A percentile compares a stretch with the other conserved stretches of the same genome.
phyloP scores from a whole-genome alignment of 148 eudicot genomes.

The Vaccinium darrowii region DNA sequence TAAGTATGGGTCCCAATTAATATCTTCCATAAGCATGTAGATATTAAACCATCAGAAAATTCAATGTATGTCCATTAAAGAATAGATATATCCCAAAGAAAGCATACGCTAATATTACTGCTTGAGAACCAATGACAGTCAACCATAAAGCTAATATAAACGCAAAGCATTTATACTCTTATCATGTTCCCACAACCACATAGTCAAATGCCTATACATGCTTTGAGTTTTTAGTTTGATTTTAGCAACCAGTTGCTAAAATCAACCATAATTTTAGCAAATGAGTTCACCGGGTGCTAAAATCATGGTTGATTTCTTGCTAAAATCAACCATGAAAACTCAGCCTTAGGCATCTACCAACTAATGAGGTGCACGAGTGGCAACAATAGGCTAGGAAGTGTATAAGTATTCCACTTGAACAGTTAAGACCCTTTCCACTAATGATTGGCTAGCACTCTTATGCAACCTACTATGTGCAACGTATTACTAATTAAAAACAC shows the following conservation, averaged over 20 bases:
- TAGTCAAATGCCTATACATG: neutral
- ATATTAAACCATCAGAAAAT: neutral
- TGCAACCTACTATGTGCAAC: neutral
- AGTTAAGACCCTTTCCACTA: neutral
- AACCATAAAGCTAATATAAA: neutral
- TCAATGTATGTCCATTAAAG: neutral
- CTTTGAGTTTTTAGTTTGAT: too few relatives aligned
- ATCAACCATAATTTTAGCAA: too few relatives aligned
- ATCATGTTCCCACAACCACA: neutral
- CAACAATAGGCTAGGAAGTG: neutral
- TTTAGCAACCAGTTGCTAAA: too few relatives aligned
- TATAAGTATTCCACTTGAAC: constrained; percentile 2
- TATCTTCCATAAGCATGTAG: neutral
- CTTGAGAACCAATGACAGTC: neutral
- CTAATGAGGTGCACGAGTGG: neutral
- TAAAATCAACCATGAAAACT: too few relatives aligned
- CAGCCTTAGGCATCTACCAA: neutral
- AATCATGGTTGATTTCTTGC: too few relatives aligned
- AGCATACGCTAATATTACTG: neutral
- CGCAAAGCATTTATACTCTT: neutral
- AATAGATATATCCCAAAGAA: constrained; percentile 5
- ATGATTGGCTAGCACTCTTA: neutral
- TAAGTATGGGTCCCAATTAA: neutral
- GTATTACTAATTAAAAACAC: neutral
- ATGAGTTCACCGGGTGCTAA: too few relatives aligned